A percentile compares a stretch with the other conserved stretches of the same genome.
Conservation (phyloP, 202 grass and related monocot genomes). For the Saccharum hybrid region DNA sequence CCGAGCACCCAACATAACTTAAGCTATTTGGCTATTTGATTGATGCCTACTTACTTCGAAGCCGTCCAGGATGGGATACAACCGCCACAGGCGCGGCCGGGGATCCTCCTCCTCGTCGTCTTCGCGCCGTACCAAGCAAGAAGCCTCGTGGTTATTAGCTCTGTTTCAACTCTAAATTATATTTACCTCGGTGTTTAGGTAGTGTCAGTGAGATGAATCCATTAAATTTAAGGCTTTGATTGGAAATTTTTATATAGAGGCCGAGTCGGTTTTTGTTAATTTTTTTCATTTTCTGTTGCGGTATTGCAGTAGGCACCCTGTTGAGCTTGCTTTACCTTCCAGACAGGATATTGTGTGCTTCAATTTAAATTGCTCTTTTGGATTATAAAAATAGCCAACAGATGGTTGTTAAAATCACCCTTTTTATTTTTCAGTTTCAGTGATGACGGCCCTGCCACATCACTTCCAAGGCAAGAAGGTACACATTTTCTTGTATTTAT, state of each 20-base stretch:
- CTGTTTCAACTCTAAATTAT: not conserved
- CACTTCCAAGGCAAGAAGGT: constrained; percentile 77
- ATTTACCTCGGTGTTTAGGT: not conserved
- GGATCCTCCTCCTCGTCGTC: constrained; percentile 40
- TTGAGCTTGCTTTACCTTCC: not conserved
- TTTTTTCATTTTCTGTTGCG: not conserved
- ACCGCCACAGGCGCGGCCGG: constrained; percentile 64
- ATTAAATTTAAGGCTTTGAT: not conserved
- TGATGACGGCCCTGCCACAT: constrained; percentile 61
- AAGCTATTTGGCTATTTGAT: not conserved
- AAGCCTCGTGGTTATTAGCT: constrained; percentile 51
- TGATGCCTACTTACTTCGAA: not conserved
- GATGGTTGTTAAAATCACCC: not conserved
- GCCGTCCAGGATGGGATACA: constrained; percentile 70
- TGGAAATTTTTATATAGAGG: not conserved
- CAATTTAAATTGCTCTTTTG: not conserved
- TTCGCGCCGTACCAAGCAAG: constrained; percentile 64
- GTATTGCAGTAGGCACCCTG: not conserved
- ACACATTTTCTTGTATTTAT: constrained; percentile 34
- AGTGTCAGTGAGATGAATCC: no score
- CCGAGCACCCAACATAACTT: not conserved
- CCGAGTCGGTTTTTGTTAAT: not conserved
- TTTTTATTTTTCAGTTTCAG: constrained; percentile 49
- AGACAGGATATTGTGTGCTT: not conserved
- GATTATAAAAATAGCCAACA: not conserved